Evolutionary conservation across 495 filamentous ascomycete species (phyloP).

Genomic region (Trypethelium eluteriae): DNA sequence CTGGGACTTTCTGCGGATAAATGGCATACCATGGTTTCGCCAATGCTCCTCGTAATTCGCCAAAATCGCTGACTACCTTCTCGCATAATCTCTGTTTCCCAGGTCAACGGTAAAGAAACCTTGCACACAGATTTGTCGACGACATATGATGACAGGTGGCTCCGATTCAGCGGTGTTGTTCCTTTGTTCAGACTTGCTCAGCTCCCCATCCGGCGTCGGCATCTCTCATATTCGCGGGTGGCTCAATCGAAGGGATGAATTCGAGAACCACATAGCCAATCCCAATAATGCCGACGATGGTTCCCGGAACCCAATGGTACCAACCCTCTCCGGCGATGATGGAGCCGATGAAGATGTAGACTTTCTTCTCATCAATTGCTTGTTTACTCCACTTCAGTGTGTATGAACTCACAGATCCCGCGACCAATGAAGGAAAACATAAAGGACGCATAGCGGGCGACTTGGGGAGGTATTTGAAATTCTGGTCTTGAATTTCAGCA

Average conservation of each 20-base stretch:
- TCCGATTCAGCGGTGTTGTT: neutral
- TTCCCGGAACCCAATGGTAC: constrained; percentile 32
- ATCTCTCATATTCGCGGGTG: constrained; percentile 95
- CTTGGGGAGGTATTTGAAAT: constrained; percentile 89
- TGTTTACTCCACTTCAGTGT: neutral
- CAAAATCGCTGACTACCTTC: neutral
- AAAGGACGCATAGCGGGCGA: constrained; percentile 91
- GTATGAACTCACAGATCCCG: constrained; percentile 69
- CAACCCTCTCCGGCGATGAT: constrained; percentile 61
- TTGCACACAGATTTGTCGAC: neutral
- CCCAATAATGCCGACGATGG: constrained; percentile 34
- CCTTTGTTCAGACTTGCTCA: constrained; percentile 63
- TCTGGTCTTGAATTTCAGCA: constrained; percentile 41
- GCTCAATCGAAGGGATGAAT: constrained; percentile 93
- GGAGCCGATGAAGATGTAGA: constrained; percentile 92
- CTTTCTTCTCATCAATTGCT: constrained; percentile 41
- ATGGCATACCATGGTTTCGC: neutral
- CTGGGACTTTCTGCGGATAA: neutral
- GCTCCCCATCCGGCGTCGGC: constrained; percentile 83
- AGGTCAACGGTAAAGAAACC: neutral
- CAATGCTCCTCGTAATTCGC: neutral
- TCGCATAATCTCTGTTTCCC: neutral
- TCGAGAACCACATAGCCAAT: constrained; percentile 58
- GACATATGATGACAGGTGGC: neutral
- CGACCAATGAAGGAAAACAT: constrained; percentile 95